Evolutionary conservation across 2,329 filamentous ascomycete species (phyloP).

Genomic region (Fusarium sp.): DNA sequence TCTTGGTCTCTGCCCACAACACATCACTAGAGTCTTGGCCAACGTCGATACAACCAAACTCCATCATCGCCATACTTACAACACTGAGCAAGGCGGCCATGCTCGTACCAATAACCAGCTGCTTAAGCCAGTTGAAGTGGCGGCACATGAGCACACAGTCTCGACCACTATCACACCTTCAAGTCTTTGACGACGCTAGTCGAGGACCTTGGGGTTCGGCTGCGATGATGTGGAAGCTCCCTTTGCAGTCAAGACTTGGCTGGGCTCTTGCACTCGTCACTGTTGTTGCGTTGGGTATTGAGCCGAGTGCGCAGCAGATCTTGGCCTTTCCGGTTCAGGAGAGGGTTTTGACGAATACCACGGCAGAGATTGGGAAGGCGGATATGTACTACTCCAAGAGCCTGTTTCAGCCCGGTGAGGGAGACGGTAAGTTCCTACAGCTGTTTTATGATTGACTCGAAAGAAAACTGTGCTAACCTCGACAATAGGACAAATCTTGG

Average conservation of each 20-base stretch:
- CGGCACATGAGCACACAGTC: not conserved
- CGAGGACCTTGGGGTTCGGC: slow-evolving; percentile 9
- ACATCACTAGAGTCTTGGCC: not conserved
- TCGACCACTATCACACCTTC: not conserved
- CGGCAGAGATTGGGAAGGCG: slow-evolving; percentile 4
- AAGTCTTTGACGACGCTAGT: slow-evolving; percentile 18
- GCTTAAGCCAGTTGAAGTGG: slow-evolving; percentile 18
- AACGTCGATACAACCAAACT: slow-evolving; percentile 14
- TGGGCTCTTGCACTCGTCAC: slow-evolving; percentile 15
- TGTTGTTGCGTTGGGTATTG: slow-evolving; percentile 1
- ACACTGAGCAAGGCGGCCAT: slow-evolving; percentile 1
- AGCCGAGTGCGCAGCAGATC: slow-evolving; percentile 18
- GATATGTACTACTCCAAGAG: slow-evolving; percentile 8
- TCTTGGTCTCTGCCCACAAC: not conserved
- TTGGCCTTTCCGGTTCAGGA: slow-evolving; percentile 5
- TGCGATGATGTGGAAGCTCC: not conserved
- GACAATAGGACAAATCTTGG: not conserved
- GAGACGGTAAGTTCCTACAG: not conserved
- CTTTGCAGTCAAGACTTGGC: not conserved
- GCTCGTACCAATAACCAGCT: slow-evolving; percentile 11
- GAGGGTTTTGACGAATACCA: not conserved
- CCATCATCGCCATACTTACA: slow-evolving; percentile 5
- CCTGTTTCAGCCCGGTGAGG: not conserved
- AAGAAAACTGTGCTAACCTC: not conserved
- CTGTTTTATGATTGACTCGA: not conserved